Evolutionary conservation across 1,139 yeast species (phyloP), one percentile per base, ranked within the genome.

Genomic region (Candida sp.): DNA sequence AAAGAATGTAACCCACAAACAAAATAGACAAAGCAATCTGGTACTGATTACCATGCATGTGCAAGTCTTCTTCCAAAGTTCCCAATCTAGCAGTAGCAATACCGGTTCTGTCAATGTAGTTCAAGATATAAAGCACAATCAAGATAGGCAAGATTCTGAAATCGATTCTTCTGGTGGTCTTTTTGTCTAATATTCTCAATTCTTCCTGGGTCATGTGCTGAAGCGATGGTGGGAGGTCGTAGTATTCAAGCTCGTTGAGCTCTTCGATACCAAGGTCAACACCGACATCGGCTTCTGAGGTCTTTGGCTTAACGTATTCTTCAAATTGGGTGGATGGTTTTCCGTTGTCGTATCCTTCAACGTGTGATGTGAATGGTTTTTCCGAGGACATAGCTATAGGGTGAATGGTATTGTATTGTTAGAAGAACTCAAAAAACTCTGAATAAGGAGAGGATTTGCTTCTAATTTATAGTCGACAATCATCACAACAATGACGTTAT

Each of bases 41-140:
- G 63, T 81, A 84, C 60, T 84, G 80, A 45, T 70, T 66, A 2
- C 84, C 81, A 3, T 63, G 56, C 49, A 85, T 70, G 2, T 73
- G 69, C 50, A 84, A 64, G 54, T 84, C 88, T 12, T 68, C 71
- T 54, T 76, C 82, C 42, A 85, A 63, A 5, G 86, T 86, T 50
- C 83, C 86, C 28, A 84, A 72, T 56, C 85, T 72, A 0, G 89
- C 89, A 59, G 81, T 78, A 2, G 87, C 86, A 58, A 85, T 81
- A 61, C 83, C 83, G 55, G 83, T 81, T 57, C 88, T 69, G 64
- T 85, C 90, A 53, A 85, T 69, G 58, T 75, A 82, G 54, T 83
- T 78, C 51, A 84, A 68, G 50, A 83, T 71, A 56, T 83, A 83
- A 48, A 83, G 70, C 45, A 77, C 60, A 12, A 81, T 75, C 40